Percentiles rank a stretch among this genome's conserved stretches.
These are phyloP conservation scores for Coniochaeta hoffmannii DNA, from an alignment of 2,329 filamentous ascomycete genomes.

Conservation along the genomic window DNA sequence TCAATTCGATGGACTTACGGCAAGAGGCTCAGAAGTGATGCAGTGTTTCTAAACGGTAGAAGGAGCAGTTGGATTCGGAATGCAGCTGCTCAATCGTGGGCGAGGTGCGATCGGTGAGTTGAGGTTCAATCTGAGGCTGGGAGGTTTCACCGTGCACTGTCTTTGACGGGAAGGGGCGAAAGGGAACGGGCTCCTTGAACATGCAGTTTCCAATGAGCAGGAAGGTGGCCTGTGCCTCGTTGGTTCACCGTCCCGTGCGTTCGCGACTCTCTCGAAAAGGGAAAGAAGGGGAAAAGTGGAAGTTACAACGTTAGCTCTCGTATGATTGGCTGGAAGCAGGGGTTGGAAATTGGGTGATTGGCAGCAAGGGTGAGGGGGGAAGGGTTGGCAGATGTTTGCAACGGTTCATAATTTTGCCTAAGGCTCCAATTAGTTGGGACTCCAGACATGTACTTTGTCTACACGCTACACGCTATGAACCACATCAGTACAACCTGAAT, in stretches of 20 bases:
- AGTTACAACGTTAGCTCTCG: neutral
- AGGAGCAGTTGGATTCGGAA: neutral
- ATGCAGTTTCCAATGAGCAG: neutral
- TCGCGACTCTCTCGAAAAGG: neutral
- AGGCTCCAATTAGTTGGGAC: neutral
- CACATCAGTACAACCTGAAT: too few relatives aligned
- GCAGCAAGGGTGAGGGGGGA: neutral
- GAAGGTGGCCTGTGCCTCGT: neutral
- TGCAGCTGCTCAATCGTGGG: neutral
- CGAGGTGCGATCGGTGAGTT: neutral
- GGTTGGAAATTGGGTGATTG: neutral
- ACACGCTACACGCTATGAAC: too few relatives aligned
- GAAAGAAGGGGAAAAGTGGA: neutral
- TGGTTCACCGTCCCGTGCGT: neutral
- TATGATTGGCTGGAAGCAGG: slow-evolving; percentile 1
- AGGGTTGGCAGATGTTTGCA: neutral
- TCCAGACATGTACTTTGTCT: too few relatives aligned
- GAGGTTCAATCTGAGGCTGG: neutral
- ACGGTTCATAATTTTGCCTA: neutral
- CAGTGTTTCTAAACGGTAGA: neutral
- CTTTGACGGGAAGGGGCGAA: neutral
- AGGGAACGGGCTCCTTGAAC: slow-evolving; percentile 1
- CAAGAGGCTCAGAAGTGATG: neutral
- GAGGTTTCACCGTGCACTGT: neutral
- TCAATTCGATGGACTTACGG: neutral